Percentiles rank a stretch among this genome's conserved stretches.
phyloP scores from a whole-genome alignment of 352 stramenopile species.

The Pythium biforme region DNA sequence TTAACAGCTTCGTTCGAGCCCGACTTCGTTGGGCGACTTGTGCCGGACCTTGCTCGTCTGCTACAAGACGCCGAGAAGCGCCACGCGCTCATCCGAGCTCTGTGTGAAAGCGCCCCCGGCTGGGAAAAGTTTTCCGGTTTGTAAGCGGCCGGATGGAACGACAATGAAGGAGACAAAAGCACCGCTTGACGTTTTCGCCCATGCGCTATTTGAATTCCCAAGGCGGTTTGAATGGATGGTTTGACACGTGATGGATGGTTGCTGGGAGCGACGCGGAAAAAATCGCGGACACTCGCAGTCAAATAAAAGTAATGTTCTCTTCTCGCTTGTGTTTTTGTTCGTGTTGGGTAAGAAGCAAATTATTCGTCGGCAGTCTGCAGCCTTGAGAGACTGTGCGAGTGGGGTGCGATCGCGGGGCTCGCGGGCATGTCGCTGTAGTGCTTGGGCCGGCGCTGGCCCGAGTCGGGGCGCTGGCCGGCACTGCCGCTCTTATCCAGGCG shows the following conservation, averaged over 20 bases:
- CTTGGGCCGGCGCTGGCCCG: constrained; percentile 49
- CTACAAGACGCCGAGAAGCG: constrained; percentile 85
- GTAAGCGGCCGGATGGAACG: constrained; percentile 26
- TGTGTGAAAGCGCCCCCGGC: constrained; percentile 80
- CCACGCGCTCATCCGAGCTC: constrained; percentile 74
- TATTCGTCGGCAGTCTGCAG: constrained; percentile 29
- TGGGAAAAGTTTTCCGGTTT: constrained; percentile 83
- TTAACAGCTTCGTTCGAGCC: constrained; percentile 87
- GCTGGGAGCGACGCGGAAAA: neutral
- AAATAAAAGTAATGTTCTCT: constrained; percentile 8
- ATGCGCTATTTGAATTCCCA: neutral
- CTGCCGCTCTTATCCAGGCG: constrained; percentile 37
- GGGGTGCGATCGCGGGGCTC: constrained; percentile 36
- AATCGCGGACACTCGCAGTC: neutral
- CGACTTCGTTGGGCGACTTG: constrained; percentile 82
- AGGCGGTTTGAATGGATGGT: constrained; percentile 5
- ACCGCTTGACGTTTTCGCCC: no score
- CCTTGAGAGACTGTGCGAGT: constrained; percentile 35
- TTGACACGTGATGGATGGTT: neutral
- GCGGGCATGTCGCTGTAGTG: constrained; percentile 71
- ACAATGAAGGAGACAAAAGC: no score
- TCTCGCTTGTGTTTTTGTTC: neutral
- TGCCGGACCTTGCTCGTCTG: constrained; percentile 80
- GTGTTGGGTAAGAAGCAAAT: neutral
- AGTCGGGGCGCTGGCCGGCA: constrained; percentile 26